phyloP scores from a whole-genome alignment of 2,329 filamentous ascomycete species.

The Penicillium sp. region DNA sequence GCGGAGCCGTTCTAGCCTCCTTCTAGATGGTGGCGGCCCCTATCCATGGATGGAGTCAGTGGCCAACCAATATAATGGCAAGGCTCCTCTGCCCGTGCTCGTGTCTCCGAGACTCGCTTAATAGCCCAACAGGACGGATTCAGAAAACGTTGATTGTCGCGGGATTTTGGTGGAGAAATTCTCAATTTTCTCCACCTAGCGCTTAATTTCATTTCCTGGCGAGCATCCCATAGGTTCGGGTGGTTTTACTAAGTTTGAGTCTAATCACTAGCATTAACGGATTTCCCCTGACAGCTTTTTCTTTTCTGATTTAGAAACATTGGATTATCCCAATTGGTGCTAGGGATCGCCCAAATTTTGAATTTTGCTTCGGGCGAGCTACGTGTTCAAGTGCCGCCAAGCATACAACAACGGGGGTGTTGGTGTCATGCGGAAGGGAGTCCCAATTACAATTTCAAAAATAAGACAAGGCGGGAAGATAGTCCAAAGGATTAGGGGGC shows the following conservation, averaged over 20 bases:
- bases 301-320: slow-evolving; percentile 1
- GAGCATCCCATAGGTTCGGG: slow-evolving; percentile 7
- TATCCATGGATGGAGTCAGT: slow-evolving; percentile 13
- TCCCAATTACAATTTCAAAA: neutral
- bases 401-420: neutral
- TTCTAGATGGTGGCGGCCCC: slow-evolving; percentile 19
- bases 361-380: neutral
- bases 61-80: slow-evolving; percentile 11
- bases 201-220: slow-evolving; percentile 13
- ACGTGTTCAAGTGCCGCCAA: neutral
- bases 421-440: neutral
- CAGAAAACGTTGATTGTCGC: slow-evolving; percentile 19
- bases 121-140: slow-evolving; percentile 17
- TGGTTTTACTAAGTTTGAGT: slow-evolving; percentile 13
- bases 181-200: slow-evolving; percentile 7
- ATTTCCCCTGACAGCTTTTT: slow-evolving; percentile 9
- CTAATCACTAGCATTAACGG: slow-evolving; percentile 15
- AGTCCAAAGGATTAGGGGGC: neutral
- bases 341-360: neutral
- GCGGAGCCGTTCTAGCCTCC: slow-evolving; percentile 19
- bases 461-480: neutral
- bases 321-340: neutral
- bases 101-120: slow-evolving; percentile 16
- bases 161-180: slow-evolving; percentile 16
- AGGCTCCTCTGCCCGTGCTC: neutral